Percentiles rank a stretch among this genome's conserved stretches.
Evolutionary conservation across 2,329 filamentous ascomycete genomes (phyloP).

Genomic region (Arthrobotrys sinensis): DNA sequence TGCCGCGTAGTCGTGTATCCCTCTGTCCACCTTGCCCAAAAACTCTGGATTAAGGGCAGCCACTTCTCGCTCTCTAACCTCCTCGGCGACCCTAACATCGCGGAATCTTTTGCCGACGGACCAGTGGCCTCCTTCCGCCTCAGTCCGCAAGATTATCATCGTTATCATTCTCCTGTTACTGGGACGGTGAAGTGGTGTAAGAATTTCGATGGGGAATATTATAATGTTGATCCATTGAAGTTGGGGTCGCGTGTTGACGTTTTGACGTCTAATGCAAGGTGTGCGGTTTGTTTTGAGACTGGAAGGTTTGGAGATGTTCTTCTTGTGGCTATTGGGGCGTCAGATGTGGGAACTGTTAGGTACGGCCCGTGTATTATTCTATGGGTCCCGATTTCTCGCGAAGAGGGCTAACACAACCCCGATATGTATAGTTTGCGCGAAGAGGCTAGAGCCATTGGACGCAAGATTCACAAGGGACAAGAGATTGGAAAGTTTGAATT

Average conservation of each 20-base stretch:
- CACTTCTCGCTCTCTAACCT: constrained; percentile 69
- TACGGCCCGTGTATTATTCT: constrained; percentile 63
- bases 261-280: constrained; percentile 67
- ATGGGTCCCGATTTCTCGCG: not conserved
- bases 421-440: constrained; percentile 66
- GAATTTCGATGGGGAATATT: constrained; percentile 69
- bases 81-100: constrained; percentile 64
- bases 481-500: constrained; percentile 69
- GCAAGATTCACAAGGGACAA: constrained; percentile 67
- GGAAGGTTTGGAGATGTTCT: constrained; percentile 68
- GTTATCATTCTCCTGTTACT: constrained; percentile 69
- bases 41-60: constrained; percentile 69
- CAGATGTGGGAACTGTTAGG: constrained; percentile 68
- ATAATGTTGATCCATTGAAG: constrained; percentile 68
- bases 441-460: constrained; percentile 65
- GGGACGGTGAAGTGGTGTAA: constrained; percentile 67
- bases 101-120: constrained; percentile 56
- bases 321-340: constrained; percentile 69
- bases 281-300: constrained; percentile 67
- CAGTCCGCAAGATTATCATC: constrained; percentile 70
- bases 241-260: constrained; percentile 67
- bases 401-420: not conserved
- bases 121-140: constrained; percentile 68
- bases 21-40: constrained; percentile 66
- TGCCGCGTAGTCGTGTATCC: constrained; percentile 65